Evolutionary conservation across 306 rosid genomes (phyloP), one percentile per base, ranked within the genome.

Genomic region (Vigna unguiculata): DNA sequence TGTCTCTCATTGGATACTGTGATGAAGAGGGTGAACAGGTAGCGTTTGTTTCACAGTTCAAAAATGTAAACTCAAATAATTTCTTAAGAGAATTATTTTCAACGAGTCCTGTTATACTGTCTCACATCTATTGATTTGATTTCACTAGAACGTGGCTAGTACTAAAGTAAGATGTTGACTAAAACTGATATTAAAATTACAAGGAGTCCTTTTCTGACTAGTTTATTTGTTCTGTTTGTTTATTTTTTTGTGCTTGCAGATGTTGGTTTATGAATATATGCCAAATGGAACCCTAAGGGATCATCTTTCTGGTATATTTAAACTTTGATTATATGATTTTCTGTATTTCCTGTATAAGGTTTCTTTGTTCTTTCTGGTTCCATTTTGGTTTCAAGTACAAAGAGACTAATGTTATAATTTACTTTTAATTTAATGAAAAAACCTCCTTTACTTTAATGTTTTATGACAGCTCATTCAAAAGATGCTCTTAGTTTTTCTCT

Each of bases 191-290:
- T 12, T 19, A 60, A 66, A 38, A 82, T 34, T 6, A 62, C 14
- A 24, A 53, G 60, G 2, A 52, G 6, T 20, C 49, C 51, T 47
- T 71, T 20, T 59, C 13, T 78, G 79, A 51, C 69, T 64, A 53
- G 32, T 55, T 60, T 72, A 10, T 9, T 13, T 53, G 74, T 81
- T 36, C 22, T 52, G 51, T 81, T 43, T 78, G 69, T 13, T 52
- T 59, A 71, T 38, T 48, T 61, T 78, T 62, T 76, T 80, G 46
- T 88, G 64, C 45, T 36, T 85, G 92, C 92, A 94, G 98, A 94
- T 92, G 98, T 80, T 94, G 89, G 89, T 87, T 41, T 94, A 94
- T 69, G 96, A 94, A 83, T 90, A 81, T 58, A 94, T 94, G 95
- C 63, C 97, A 40, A 90, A 89, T 77, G 92, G 93, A 75, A 86